Evolutionary conservation across 306 rosid genomes (phyloP), one percentile per base, ranked within the genome.

Genomic region (Dicorynia guianensis): DNA sequence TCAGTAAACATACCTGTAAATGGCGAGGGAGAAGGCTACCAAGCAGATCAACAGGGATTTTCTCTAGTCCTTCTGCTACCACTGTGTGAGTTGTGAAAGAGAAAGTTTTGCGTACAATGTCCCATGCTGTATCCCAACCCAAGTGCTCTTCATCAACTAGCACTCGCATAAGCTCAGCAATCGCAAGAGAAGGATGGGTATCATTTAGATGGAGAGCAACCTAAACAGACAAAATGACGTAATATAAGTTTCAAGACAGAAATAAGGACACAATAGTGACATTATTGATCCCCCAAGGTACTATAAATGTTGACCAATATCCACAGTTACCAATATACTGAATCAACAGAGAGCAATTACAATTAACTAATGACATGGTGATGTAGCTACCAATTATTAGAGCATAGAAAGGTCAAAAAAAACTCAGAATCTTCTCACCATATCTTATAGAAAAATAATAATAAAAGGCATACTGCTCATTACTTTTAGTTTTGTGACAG

Each of bases 11-110:
- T 76, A 90, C 95, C 80, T 90, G 81, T 71, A 87, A 84, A 86
- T 90, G 96, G 76, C 96, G 90, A 13, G 96, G 96, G 74, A 90
- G 96, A 66, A 90, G 93, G 47, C 81, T 87, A 73, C 80, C 87
- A 58, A 90, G 85, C 76, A 90, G 89, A 82, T 90, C 96, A 72
- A 63, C 84, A 58, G 92, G 92, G 67, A 85, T 80, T 84, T 86
- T 90, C 82, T 90, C 96, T 62, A 90, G 83, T 49, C 84, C 90
- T 72, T 86, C 93, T 70, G 93, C 84, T 57, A 78, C 75, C 68
- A 90, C 84, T 20, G 93, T 85, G 54, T 90, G 96, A 82, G 88
- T 87, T 74, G 93, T 90, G 77, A 82, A 88, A 7, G 89, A 88
- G 84, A 88, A 88, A 56, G 84, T 78, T 80, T 81, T 82, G 89